Base-by-base conservation (phyloP, 805 yeast genomes). In the Saccharomyces kudriavzevii region DNA sequence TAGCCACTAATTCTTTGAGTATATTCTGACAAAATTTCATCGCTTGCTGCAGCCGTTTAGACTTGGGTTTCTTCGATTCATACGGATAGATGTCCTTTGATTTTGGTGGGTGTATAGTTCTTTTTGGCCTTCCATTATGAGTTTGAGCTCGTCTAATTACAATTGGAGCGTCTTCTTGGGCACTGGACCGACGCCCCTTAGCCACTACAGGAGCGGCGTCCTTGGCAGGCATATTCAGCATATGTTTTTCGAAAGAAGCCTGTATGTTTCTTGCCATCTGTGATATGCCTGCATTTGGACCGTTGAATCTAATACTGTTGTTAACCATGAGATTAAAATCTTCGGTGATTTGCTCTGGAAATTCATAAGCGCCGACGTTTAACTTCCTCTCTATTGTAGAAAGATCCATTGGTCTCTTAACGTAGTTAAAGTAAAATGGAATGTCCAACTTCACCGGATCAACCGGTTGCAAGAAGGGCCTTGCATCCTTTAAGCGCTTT, bases 91-190 rank as follows among this genome's bases (percentile, higher is more conserved):
- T 81, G 67, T 94, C 97, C 66, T 89, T 89, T 30, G 96, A 88
- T 66, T 87, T 85, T 52, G 99, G 99, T 2, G 99, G 99, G 68
- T 91, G 97, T 49, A 94, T 89, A 60, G 89, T 94, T 60, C 99
- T 82, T 71, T 92, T 92, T 40, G 98, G 98, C 60, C 99, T 79
- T 29, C 91, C 94, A 51, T 84, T 87, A 25, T 84, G 82, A 5
- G 79, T 76, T 30, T 86, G 82, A 56, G 89, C 96, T 54, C 92
- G 78, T 67, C 96, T 79, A 49, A 85, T 79, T n/a, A 69, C 69
- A 10, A 70, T 68, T 0, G 75, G 73, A 1, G 72, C 61, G 17
- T 71, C 66, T 4, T 70, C 69, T 40, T 68, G 68, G 17, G 57
- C 60, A 2, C 63, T 63, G 50, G 51, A 53, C 4, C 46, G 40